These are phyloP conservation scores for Clonostachys sp. DNA, from an alignment of 2,329 filamentous ascomycete genomes.

Conservation along the genomic window DNA sequence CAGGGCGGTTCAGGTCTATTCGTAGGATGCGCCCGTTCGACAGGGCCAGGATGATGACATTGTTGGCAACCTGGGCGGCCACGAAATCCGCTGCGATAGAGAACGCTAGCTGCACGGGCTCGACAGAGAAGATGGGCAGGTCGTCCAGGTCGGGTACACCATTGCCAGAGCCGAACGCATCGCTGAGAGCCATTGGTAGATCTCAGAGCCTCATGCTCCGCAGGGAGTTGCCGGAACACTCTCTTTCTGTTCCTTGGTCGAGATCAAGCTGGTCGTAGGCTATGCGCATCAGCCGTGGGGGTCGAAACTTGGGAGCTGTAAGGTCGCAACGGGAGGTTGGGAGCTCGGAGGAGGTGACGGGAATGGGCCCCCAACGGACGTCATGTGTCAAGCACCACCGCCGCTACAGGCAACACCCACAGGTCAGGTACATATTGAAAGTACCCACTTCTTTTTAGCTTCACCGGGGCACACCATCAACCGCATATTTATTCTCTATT, in stretches of 20 bases:
- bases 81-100: conserved; percentile 93
- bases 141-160: conserved; percentile 49
- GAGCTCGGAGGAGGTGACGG: not conserved
- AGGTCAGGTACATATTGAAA: no score
- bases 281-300: no score
- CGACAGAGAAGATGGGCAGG: conserved; percentile 90
- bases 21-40: conserved; percentile 89
- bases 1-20: conserved; percentile 89
- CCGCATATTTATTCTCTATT: no score
- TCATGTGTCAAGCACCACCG: not conserved
- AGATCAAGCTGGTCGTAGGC: no score
- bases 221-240: no score
- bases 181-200: conserved; percentile 29
- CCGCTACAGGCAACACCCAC: no score
- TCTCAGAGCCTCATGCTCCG: no score
- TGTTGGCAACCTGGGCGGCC: conserved; percentile 93
- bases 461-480: no score
- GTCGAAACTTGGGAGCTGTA: not conserved
- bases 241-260: no score
- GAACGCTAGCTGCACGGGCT: conserved; percentile 90
- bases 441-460: no score
- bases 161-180: conserved; percentile 64
- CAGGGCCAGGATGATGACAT: conserved; percentile 87
- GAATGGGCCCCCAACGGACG: not conserved
- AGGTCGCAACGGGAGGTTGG: not conserved